Evolutionary conservation across 208 protist genomes (phyloP), one percentile per base, ranked within the genome.

Genomic region (Novymonas esmeraldas): DNA sequence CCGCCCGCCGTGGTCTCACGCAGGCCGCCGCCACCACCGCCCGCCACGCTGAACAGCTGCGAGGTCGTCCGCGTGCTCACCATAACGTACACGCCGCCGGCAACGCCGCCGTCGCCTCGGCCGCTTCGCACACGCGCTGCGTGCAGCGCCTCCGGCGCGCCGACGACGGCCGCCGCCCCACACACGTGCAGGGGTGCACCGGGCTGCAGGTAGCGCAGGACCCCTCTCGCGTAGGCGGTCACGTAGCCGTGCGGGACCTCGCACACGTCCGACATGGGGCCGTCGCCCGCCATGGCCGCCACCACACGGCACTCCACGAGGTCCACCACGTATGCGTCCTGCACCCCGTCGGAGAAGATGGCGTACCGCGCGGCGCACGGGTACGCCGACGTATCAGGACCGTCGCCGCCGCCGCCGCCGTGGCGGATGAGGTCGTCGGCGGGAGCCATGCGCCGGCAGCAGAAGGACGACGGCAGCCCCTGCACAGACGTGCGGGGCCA

Each of bases 251-350:
- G 65, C 20, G 70, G 68, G 2, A 75, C 78, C 42, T 70, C 67
- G 75, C 87, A 87, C 1, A 85, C 76, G n/a, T 71, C 67, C 24
- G 79, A 85, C 81, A 93, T 84, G 5, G 87, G 76, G 0, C 84
- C 87, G 20, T 79, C 60, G 3, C 76, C 77, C 7, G 61, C 26
- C 57, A 88, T 26, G 6, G 70, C 51, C 6, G 77, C 82, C 6
- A 90, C 82, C 29, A 83, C 79, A 39, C 73, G 57, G 5, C 74
- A 76, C 41, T 52, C 55, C 6, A 82, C 57, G 9, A 94, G 65
- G 61, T 94, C 85, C 18, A 94, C 79, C 7, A 92, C 44, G 59
- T 86, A 89, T 45, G 60, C 70, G 46, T 90, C 81, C 36, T 76
- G 66, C 38, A 86, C 69, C 13, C 70, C 66, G 78, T 92, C 84